These are phyloP conservation scores for Stylosanthes scabra DNA, from an alignment of 331 rosid genomes.

Conservation along the genomic window DNA sequence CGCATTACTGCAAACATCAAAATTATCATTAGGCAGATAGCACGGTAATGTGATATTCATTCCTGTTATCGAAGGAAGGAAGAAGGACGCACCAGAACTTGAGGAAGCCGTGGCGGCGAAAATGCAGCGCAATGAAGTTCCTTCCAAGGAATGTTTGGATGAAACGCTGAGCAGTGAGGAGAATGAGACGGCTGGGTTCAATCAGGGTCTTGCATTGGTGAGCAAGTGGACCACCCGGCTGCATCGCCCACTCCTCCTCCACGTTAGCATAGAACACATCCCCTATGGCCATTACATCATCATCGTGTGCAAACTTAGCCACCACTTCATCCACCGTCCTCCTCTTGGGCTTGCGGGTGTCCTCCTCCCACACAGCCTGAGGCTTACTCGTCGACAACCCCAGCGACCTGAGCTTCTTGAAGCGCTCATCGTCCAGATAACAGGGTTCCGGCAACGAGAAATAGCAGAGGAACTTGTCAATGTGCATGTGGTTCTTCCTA, in stretches of 20 bases:
- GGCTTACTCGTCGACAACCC: conserved; percentile 68
- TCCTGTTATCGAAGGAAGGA: too few species aligned
- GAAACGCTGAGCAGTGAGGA: conserved; percentile 90
- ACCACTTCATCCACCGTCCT: conserved; percentile 66
- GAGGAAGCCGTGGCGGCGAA: conserved; percentile 79
- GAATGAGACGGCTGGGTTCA: conserved; percentile 77
- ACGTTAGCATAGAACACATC: conserved; percentile 77
- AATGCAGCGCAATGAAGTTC: conserved; percentile 72
- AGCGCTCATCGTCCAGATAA: conserved; percentile 71
- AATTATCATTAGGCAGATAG: conserved; percentile 34
- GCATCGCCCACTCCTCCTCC: conserved; percentile 82
- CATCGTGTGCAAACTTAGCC: conserved; percentile 61
- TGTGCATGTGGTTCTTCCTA: conserved; percentile 65
- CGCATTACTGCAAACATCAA: conserved; percentile 62
- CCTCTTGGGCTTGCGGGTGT: conserved; percentile 63
- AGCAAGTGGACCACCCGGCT: conserved; percentile 82
- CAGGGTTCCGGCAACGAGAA: conserved; percentile 74
- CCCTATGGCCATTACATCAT: conserved; percentile 83
- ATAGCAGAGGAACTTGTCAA: conserved; percentile 67
- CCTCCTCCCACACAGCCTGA: conserved; percentile 73
- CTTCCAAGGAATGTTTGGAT: conserved; percentile 89
- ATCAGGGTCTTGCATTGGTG: conserved; percentile 78
- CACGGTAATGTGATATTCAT: too few species aligned
- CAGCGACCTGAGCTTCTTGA: conserved; percentile 67
- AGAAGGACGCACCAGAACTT: conserved; percentile 71